Percentiles rank a stretch among this genome's conserved stretches.
Evolutionary conservation across 306 rosid species (phyloP).

Genomic region (Rosa chinensis): DNA sequence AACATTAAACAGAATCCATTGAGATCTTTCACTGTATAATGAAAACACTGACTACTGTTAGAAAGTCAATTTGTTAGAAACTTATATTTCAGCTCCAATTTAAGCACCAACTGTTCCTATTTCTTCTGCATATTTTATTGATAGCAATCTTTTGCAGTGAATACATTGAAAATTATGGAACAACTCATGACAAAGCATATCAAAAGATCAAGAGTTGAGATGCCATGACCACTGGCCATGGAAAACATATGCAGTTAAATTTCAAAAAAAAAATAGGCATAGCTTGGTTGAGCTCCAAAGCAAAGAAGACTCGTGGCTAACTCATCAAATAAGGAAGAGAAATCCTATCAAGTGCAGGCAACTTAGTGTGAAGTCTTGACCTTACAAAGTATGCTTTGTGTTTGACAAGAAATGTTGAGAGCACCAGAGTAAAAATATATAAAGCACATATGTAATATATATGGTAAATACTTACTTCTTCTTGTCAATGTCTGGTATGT

Average conservation of each 20-base stretch:
- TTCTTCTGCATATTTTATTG: not conserved
- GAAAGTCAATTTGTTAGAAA: not conserved
- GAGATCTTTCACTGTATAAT: not conserved
- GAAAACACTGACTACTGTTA: not conserved
- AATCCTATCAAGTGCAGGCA: not conserved
- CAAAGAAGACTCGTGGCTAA: not conserved
- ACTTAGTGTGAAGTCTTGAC: not conserved
- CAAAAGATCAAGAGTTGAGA: not conserved
- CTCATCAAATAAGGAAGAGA: not conserved
- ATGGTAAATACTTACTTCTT: slow-evolving; percentile 58
- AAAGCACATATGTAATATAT: not conserved
- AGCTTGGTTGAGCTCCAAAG: not conserved
- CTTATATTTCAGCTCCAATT: not conserved
- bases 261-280: not conserved
- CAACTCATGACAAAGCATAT: not conserved
- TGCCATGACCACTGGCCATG: not conserved
- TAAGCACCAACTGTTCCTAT: not conserved
- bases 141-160: not conserved
- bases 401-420: not conserved
- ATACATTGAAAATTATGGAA: not conserved
- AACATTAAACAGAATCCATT: not conserved
- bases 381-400: not conserved
- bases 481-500: slow-evolving; percentile 88
- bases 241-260: not conserved
- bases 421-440: not conserved